phyloP scores from a whole-genome alignment of 305 asterid genomes.

The Solanum hybrid region DNA sequence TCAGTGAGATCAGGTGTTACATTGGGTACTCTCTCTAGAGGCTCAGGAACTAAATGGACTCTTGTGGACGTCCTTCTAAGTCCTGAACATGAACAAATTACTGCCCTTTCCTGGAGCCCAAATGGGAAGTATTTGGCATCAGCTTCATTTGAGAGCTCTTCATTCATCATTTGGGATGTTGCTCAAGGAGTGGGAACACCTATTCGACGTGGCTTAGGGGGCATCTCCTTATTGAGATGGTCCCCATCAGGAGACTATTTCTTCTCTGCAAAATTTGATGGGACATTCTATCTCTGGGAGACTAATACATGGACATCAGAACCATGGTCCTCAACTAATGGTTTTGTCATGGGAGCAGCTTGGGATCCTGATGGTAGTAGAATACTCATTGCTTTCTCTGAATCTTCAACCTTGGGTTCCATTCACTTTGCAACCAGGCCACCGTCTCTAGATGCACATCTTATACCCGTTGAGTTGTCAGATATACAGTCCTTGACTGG shows the following conservation, averaged over 20 bases:
- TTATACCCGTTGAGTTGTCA: conserved; percentile 81
- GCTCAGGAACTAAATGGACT: conserved; percentile 70
- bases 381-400: conserved; percentile 84
- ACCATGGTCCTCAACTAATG: conserved; percentile 85
- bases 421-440: conserved; percentile 91
- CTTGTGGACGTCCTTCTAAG: conserved; percentile 80
- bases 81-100: conserved; percentile 58
- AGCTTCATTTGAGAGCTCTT: conserved; percentile 78
- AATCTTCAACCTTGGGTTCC: conserved; percentile 78
- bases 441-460: conserved; percentile 99
- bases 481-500: conserved; percentile 75
- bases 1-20: conserved; percentile 66
- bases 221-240: conserved; percentile 91
- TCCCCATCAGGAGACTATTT: conserved; percentile 95
- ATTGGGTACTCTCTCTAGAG: conserved; percentile 62
- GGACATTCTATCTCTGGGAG: conserved; percentile 97
- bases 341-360: conserved; percentile 91
- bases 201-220: conserved; percentile 93
- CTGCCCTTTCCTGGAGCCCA: conserved; percentile 95
- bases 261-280: conserved; percentile 85
- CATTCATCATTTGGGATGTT: conserved; percentile 95
- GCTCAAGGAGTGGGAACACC: conserved; percentile 92
- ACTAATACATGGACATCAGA: conserved; percentile 97
- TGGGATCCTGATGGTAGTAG: conserved; percentile 97
- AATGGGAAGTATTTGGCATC: conserved; percentile 98